Evolutionary conservation across 108 stramenopile genomes (phyloP), one percentile per base, ranked within the genome.

Genomic region (Cyclotella sp.): DNA sequence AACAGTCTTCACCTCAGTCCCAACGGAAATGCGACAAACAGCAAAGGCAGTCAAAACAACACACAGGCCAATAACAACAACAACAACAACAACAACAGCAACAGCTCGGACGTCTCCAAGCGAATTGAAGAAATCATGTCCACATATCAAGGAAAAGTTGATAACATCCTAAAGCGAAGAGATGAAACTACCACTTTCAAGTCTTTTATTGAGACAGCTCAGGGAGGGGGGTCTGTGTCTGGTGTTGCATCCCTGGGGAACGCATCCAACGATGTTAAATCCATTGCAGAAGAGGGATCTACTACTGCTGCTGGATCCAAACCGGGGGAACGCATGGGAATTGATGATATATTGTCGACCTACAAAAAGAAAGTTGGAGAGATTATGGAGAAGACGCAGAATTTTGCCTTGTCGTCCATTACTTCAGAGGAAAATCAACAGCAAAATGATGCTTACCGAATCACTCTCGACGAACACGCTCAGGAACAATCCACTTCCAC

Each of bases 71-170:
- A 53, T 51, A 53, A 52, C 61, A 16, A 13, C 49, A 54, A 41
- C 62, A 27, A 53, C 0, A 41, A 44, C 14, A 22, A 22, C 46
- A 49, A 1, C 62, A 63, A 57, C 42, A 27, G 67, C 42, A 46
- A 64, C 44, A 45, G 8, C 43, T 43, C 59, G 21, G 60, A 72
- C 42, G 70, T 59, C 22, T 30, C 52, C 22, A 63, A 54, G 43
- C 78, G 78, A 11, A 79, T 79, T 16, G 70, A 79, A 46, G 78
- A 79, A 72, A 79, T 79, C 44, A 79, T 79, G 78, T 66, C 70
- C 19, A 65, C 78, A 29, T 79, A 79, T n/a, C 71, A 79, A 57
- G 78, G 78, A 7, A 79, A 72, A 39, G 78, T 79, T 18, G 78
- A 79, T 30, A 79, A 44, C 58, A 79, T 79, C 18, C 27, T 79